These are phyloP conservation scores for Tubosaeta sp. DNA, from an alignment of 768 basidiomycete genomes.

Conservation along the genomic window DNA sequence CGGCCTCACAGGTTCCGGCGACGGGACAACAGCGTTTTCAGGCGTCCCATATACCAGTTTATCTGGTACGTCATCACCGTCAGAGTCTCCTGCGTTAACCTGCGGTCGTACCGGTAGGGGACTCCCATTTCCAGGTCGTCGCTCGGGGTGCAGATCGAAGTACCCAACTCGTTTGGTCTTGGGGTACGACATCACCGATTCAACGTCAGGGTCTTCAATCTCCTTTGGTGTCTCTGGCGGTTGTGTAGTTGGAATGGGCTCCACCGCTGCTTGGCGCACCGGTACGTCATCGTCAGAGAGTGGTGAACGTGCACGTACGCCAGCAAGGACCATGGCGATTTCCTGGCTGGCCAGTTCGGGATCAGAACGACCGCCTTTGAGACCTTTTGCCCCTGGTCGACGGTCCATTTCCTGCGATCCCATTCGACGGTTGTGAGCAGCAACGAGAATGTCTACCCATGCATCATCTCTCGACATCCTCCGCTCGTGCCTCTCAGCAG, in stretches of 20 bases:
- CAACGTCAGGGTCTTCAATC: slow-evolving; percentile 43
- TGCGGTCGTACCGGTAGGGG: slow-evolving; percentile 23
- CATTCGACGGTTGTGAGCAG: slow-evolving; percentile 48
- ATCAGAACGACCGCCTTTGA: slow-evolving; percentile 44
- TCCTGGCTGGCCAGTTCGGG: slow-evolving; percentile 73
- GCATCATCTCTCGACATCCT: slow-evolving; percentile 60
- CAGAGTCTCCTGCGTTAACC: slow-evolving; percentile 30
- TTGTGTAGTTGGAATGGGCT: slow-evolving; percentile 1
- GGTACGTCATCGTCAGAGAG: slow-evolving; percentile 37
- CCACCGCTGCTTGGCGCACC: slow-evolving; percentile 17
- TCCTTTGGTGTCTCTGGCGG: slow-evolving; percentile 38
- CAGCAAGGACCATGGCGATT: slow-evolving; percentile 66
- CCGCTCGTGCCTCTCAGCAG: slow-evolving; percentile 39
- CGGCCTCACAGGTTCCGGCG: slow-evolving; percentile 26
- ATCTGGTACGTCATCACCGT: slow-evolving; percentile 34
- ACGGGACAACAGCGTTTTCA: slow-evolving; percentile 14
- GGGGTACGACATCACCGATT: slow-evolving; percentile 33
- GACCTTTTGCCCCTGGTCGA: slow-evolving; percentile 23
- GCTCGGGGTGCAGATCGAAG: slow-evolving; percentile 77
- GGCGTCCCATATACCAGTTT: slow-evolving; percentile 30
- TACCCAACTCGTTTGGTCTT: slow-evolving; percentile 51
- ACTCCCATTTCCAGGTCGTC: slow-evolving; percentile 37
- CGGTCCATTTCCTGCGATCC: slow-evolving; percentile 51
- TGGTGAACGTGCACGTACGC: slow-evolving; percentile 37
- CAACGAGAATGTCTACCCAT: slow-evolving; percentile 86